These are phyloP conservation scores for Aegilops umbellulata DNA, from an alignment of 176 grass and related monocot species.

Conservation along the genomic window DNA sequence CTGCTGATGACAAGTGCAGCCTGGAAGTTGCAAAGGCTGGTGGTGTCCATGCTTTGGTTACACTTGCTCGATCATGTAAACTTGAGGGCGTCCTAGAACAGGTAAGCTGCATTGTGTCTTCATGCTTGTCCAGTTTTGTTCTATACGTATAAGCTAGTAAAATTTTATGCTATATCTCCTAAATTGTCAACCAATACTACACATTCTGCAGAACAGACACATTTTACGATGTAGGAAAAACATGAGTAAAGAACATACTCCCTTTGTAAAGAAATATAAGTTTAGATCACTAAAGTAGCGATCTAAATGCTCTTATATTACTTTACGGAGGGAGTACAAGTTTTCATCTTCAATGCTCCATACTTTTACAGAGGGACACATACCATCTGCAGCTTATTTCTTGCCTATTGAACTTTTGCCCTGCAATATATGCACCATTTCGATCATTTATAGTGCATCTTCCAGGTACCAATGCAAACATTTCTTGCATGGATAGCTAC, in stretches of 20 bases:
- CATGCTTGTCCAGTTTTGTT: conserved; percentile 11
- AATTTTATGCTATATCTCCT: conserved; percentile 17
- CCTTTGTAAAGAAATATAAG: too few species aligned
- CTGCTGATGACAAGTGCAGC: conserved; percentile 98
- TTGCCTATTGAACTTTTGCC: conserved; percentile 9
- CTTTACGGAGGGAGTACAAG: neutral
- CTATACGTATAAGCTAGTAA: neutral
- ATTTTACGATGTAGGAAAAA: conserved; percentile 20
- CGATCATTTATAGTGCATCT: conserved; percentile 15
- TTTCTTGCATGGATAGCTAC: conserved; percentile 2
- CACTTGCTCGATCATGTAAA: conserved; percentile 93
- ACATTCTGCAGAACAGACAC: neutral
- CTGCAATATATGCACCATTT: conserved; percentile 21
- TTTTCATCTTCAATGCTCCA: conserved; percentile 7
- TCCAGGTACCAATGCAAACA: neutral
- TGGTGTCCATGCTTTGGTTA: conserved; percentile 95
- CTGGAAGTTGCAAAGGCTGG: conserved; percentile 94
- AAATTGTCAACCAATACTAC: neutral
- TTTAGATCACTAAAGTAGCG: too few species aligned
- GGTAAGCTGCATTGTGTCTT: conserved; percentile 35
- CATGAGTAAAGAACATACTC: neutral
- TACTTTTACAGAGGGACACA: neutral
- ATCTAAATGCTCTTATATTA: too few species aligned
- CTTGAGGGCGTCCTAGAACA: conserved; percentile 93
- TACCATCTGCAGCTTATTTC: conserved; percentile 26